A percentile compares a stretch with the other conserved stretches of the same genome.
Evolutionary conservation across 495 filamentous ascomycete species (phyloP).

Genomic region (Aspergillus olivimuriae): DNA sequence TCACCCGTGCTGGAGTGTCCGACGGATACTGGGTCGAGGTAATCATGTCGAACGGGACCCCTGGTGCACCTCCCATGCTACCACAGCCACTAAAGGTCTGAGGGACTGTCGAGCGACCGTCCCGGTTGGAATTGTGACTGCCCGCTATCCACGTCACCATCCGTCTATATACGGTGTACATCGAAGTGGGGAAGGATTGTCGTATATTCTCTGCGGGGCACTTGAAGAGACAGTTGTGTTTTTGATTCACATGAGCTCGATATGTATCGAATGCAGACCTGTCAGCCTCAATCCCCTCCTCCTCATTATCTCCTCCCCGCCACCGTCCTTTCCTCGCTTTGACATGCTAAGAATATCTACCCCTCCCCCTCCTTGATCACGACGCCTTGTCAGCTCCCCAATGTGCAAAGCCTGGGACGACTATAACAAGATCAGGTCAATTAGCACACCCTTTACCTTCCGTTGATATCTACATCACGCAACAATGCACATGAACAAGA

Average conservation of each 20-base stretch:
- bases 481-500: slow-evolving; percentile 12
- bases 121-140: slow-evolving; percentile 21
- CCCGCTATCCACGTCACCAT: slow-evolving; percentile 22
- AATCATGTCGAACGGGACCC: slow-evolving; percentile 5
- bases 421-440: neutral
- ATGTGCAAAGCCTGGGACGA: slow-evolving; percentile 1
- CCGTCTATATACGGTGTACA: slow-evolving; percentile 11
- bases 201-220: slow-evolving; percentile 19
- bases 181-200: slow-evolving; percentile 14
- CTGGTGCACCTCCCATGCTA: slow-evolving; percentile 17
- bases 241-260: slow-evolving; percentile 18
- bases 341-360: slow-evolving; percentile 8
- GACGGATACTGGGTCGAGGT: slow-evolving; percentile 10
- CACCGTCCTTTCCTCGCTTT: slow-evolving; percentile 12
- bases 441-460: neutral
- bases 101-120: slow-evolving; percentile 16
- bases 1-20: slow-evolving; percentile 10
- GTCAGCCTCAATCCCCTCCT: slow-evolving; percentile 11
- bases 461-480: neutral
- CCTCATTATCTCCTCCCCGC: slow-evolving; percentile 5
- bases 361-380: slow-evolving; percentile 15
- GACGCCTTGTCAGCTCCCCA: neutral
- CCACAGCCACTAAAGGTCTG: slow-evolving; percentile 17
- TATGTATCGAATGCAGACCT: slow-evolving; percentile 9
- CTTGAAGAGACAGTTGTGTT: slow-evolving; percentile 7